These are phyloP conservation scores for Aspergillus sp. DNA, from an alignment of 2,329 filamentous ascomycete species.

Conservation along the genomic window DNA sequence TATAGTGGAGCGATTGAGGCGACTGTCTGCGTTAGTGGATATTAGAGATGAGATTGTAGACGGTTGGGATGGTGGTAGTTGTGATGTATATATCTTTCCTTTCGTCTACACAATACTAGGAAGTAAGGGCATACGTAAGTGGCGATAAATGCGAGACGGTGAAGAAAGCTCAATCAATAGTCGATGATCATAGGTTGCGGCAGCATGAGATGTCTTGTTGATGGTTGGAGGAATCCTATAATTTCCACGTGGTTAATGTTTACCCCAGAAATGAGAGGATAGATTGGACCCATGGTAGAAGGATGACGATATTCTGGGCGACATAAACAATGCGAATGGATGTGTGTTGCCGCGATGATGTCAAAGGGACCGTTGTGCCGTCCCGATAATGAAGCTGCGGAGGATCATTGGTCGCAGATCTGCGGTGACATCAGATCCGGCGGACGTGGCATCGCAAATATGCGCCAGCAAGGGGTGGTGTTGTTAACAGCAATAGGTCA, in stretches of 20 bases:
- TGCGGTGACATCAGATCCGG: constrained; percentile 1
- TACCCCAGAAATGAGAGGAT: background rate
- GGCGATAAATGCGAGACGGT: background rate
- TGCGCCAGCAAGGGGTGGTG: background rate
- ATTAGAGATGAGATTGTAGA: background rate
- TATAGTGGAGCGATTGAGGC: background rate
- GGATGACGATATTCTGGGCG: background rate
- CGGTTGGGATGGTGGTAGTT: background rate
- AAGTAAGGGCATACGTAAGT: background rate
- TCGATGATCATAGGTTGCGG: background rate
- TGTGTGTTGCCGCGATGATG: background rate
- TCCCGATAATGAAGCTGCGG: background rate
- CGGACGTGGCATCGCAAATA: background rate
- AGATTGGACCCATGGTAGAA: background rate
- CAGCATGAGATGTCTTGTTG: background rate
- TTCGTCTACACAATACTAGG: background rate
- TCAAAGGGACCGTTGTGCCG: background rate
- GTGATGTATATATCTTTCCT: background rate
- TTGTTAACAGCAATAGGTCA: background rate
- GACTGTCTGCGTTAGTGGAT: background rate
- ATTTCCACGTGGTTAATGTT: background rate
- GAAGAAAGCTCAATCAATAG: background rate
- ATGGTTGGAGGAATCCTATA: background rate
- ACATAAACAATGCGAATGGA: background rate
- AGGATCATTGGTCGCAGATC: background rate